Conservation (phyloP, 345 rosid genomes). For the Eucalyptus regnans region DNA sequence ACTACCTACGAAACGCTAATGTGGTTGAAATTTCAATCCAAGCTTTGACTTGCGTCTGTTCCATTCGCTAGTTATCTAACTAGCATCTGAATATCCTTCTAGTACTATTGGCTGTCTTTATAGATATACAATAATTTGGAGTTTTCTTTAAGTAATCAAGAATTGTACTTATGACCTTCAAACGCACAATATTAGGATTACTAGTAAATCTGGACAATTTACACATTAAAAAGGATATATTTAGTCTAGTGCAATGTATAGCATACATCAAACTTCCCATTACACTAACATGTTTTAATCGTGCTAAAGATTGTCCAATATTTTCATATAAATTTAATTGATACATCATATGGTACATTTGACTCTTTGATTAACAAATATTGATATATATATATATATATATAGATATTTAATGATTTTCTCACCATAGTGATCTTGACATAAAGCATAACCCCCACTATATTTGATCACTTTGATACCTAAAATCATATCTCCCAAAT, state of each 20-base stretch:
- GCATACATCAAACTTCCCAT: background rate
- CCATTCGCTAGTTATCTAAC: background rate
- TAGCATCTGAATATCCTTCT: background rate
- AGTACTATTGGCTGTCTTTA: no score
- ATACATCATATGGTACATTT: background rate
- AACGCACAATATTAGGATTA: rapidly evolving
- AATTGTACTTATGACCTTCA: background rate
- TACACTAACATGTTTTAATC: background rate
- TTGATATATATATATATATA: no score
- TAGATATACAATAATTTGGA: no score
- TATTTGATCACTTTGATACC: background rate
- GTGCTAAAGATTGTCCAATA: background rate
- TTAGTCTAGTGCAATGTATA: background rate
- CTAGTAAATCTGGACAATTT: background rate
- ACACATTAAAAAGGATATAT: background rate
- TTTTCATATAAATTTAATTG: background rate
- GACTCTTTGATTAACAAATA: background rate
- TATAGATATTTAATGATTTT: no score
- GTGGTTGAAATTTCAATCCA: rapidly evolving
- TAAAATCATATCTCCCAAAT: background rate
- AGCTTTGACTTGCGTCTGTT: background rate
- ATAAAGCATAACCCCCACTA: background rate
- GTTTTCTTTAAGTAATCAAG: background rate
- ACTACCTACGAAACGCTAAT: background rate
- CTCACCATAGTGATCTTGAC: background rate